Evolutionary conservation across 805 yeast genomes (phyloP), one percentile per base, ranked within the genome.

Genomic region (Spathaspora sp.): DNA sequence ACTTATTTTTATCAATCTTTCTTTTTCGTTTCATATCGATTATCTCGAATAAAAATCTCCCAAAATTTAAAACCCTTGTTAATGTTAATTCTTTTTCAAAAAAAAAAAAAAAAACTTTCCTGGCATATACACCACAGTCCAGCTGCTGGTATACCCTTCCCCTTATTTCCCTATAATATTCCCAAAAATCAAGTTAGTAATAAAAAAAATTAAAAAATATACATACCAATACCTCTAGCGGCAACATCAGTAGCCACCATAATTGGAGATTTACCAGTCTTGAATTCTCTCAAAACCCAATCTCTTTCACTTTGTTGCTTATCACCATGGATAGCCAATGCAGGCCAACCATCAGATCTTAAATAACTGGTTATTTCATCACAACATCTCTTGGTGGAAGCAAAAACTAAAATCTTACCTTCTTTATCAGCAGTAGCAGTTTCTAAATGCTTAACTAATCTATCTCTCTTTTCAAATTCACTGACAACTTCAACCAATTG

Each of bases 201-300:
- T 32, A 31, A 49, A 49, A 42, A 35, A 47, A 46, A 16, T 17
- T 19, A 14, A 44, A n/a, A 49, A 47, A 19, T 43, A 68, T 71
- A 89, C 97, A 75, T 89, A 90, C 97, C 97, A 78, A 94, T 91
- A 85, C 99, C 99, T 82, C 99, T 89, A 60, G 99, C 97, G 57
- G 99, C 99, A 71, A 94, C 99, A 74, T 94, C 99, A 58, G 99
- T 94, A 56, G 99, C 99, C 69, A 92, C 97, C 97, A 94, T 91
- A 66, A 94, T 86, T 59, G 97, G 97, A 51, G 96, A 85, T 73
- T 85, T 88, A 63, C 98, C 98, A 55, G 82, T 67, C 81, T 87
- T 89, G 80, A 94, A 94, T 76, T 93, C 97, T 61, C 77, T 80
- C 72, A 94, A 78, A 62, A 93, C 98, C 98, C 98, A 94, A 77